A percentile compares a stretch with the other conserved stretches of the same genome.
These are phyloP conservation scores for Xylariaceae sp. DNA, from an alignment of 2,329 filamentous ascomycete genomes.

Conservation along the genomic window DNA sequence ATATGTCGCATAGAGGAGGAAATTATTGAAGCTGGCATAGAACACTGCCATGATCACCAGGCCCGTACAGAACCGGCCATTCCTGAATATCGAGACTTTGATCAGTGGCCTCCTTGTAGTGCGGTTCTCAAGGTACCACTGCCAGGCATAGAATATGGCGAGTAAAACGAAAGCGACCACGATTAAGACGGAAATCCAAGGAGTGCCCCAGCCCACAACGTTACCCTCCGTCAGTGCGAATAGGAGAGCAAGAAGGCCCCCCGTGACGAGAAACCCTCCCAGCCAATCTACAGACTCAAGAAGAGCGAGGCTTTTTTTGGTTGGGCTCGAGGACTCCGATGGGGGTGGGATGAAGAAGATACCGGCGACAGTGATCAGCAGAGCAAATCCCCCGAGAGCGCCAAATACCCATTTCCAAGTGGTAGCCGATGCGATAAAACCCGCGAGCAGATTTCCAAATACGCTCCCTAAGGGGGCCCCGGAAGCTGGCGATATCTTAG, in stretches of 20 bases:
- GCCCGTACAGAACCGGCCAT: constrained; percentile 54
- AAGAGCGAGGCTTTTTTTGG: constrained; percentile 28
- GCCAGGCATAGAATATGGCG: constrained; percentile 54
- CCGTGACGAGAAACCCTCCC: constrained; percentile 58
- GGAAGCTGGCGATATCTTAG: constrained; percentile 39
- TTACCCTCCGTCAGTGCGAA: constrained; percentile 66
- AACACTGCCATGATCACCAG: constrained; percentile 63
- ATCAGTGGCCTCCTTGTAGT: constrained; percentile 53
- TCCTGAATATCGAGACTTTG: constrained; percentile 60
- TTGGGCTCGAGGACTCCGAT: constrained; percentile 29
- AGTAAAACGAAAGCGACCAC: constrained; percentile 54
- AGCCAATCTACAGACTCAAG: constrained; percentile 59
- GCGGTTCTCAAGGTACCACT: constrained; percentile 53
- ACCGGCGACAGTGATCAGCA: constrained; percentile 50
- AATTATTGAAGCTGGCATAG: constrained; percentile 64
- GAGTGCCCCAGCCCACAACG: constrained; percentile 59
- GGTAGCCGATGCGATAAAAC: constrained; percentile 57
- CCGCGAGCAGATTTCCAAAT: constrained; percentile 60
- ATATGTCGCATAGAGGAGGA: constrained; percentile 62
- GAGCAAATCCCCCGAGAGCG: constrained; percentile 55
- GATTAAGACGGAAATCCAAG: constrained; percentile 57
- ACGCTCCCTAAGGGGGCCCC: constrained; percentile 60
- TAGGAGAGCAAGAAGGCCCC: constrained; percentile 56
- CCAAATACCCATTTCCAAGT: constrained; percentile 66
- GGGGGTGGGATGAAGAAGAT: constrained; percentile 56